Evolutionary conservation across 2,329 filamentous ascomycete genomes (phyloP), one percentile per base, ranked within the genome.

Genomic region (Diaporthe ampelina): DNA sequence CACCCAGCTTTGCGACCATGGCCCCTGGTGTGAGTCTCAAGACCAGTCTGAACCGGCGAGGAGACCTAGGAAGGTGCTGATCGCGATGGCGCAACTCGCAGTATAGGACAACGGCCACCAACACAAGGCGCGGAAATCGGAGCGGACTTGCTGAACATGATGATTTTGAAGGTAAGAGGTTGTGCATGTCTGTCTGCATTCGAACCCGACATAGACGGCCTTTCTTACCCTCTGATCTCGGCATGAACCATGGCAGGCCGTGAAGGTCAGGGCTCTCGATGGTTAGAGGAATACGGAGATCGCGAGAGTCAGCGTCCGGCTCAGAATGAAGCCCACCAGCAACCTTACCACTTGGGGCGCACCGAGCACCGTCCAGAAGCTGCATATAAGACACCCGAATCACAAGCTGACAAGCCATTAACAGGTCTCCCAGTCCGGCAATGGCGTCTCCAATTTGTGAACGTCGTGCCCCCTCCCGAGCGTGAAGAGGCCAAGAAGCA

Each of bases 371-470:
- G 3, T 40, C 8, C 48, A 24, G n/a, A 15, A 26, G 3, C 63
- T 35, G 29, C n/a, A 5, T 40, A 68, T 32, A 6, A 9, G 7
- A 32, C 9, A 1, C 35, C 15, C 40, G 68, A 32, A 70, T 21
- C 24, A 40, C 40, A 52, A 43, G 71, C 69, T 50, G 29, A 72
- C n/a, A 48, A 68, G 35, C 11, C 35, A 88, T 91, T 67, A 45
- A 86, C 90, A 88, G 94, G 95, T 75, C 89, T 98, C 15, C 96
- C 96, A 21, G 93, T 98, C 74, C 93, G 95, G 80, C 95, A 97
- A 89, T 98, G 95, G 93, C 92, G 94, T 73, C 91, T 94, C 77
- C 91, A 93, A 74, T 87, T 86, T 84, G 89, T 94, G 73, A 92
- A 86, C 56, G 86, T 96, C 80, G 91, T 91, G 77, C 92, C 94